phyloP scores from a whole-genome alignment of 768 basidiomycete genomes.

The Ephemerocybe angulata region DNA sequence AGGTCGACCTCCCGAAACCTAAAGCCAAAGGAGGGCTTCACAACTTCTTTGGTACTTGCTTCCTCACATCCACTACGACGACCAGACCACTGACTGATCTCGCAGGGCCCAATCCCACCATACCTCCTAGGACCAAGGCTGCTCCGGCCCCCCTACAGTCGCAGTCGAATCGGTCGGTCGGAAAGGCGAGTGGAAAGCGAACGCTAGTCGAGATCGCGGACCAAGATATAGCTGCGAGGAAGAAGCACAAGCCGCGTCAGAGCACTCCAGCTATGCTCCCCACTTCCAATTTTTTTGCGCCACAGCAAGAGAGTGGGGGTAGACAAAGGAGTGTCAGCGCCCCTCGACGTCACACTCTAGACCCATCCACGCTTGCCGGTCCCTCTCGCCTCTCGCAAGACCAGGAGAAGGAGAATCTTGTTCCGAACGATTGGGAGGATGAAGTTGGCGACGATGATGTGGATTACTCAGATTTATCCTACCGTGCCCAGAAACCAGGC shows the following conservation, averaged over 20 bases:
- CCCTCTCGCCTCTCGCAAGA: slow-evolving; percentile 28
- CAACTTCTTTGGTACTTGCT: slow-evolving; percentile 56
- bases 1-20: not conserved
- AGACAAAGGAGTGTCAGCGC: slow-evolving; percentile 12
- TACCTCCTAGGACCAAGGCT: slow-evolving; percentile 25
- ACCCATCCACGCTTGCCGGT: slow-evolving; percentile 21
- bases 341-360: slow-evolving; percentile 16
- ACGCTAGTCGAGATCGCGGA: slow-evolving; percentile 71
- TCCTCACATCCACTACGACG: slow-evolving; percentile 12
- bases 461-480: slow-evolving; percentile 13
- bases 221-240: slow-evolving; percentile 52
- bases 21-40: slow-evolving; percentile 44
- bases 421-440: slow-evolving; percentile 17
- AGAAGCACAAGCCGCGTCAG: slow-evolving; percentile 32
- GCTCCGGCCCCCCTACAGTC: slow-evolving; percentile 13
- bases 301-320: not conserved
- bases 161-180: slow-evolving; percentile 27
- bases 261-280: slow-evolving; percentile 13
- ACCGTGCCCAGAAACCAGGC: slow-evolving; percentile 21
- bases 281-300: not conserved
- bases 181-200: slow-evolving; percentile 72
- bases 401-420: slow-evolving; percentile 43
- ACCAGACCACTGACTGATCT: not conserved
- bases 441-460: slow-evolving; percentile 22
- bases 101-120: slow-evolving; percentile 41